Evolutionary conservation across 257 asterid species (phyloP).

Genomic region (Salvia miltiorrhiza): DNA sequence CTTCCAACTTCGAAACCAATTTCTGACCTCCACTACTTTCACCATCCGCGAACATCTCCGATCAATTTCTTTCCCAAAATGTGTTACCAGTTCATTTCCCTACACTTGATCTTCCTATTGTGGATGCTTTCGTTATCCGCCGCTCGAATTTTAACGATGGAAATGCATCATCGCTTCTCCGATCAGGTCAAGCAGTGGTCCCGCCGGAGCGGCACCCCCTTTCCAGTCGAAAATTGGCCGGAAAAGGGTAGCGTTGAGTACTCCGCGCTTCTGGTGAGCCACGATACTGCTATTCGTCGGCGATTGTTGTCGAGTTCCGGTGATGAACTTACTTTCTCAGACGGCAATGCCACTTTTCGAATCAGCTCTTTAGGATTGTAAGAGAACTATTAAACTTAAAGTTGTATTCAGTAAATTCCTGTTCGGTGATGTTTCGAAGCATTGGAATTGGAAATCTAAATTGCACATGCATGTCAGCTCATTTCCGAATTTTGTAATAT

Average conservation of each 20-base stretch:
- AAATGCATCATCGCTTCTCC: constrained; percentile 88
- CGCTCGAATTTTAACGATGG: constrained; percentile 55
- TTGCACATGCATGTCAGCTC: background rate
- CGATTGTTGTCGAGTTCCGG: constrained; percentile 38
- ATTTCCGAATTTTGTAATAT: background rate
- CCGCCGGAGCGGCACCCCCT: constrained; percentile 21
- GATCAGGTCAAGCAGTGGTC: constrained; percentile 64
- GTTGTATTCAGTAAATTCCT: background rate
- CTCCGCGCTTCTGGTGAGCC: constrained; percentile 52
- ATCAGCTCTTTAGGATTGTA: constrained; percentile 81
- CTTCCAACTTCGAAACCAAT: background rate
- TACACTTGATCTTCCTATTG: constrained; percentile 22
- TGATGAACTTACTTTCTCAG: constrained; percentile 59
- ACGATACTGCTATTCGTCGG: constrained; percentile 47
- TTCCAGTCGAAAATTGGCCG: constrained; percentile 47
- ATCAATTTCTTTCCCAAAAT: constrained; percentile 25
- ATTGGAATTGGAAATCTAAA: background rate
- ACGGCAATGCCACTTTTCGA: constrained; percentile 62
- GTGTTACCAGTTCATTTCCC: constrained; percentile 31
- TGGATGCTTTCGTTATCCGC: constrained; percentile 26
- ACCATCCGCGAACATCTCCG: background rate
- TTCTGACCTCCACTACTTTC: background rate
- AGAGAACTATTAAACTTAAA: constrained; percentile 11
- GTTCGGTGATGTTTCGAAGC: background rate
- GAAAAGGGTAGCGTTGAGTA: constrained; percentile 51